Percentiles rank a stretch among this genome's conserved stretches.
Conservation (phyloP, 306 rosid genomes). For the Prosopis cineraria region DNA sequence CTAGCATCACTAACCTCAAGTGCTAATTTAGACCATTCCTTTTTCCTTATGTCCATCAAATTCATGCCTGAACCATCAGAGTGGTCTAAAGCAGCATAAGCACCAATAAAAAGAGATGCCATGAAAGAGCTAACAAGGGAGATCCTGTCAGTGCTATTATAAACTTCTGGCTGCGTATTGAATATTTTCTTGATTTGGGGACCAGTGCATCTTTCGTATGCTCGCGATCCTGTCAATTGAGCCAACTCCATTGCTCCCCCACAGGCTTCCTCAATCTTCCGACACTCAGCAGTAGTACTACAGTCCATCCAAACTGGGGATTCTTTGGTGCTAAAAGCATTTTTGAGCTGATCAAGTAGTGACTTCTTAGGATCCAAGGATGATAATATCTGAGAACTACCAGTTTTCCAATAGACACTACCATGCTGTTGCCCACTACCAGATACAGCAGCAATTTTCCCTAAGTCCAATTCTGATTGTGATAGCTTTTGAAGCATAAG, state of each 20-base stretch:
- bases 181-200: conserved; percentile 86
- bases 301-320: conserved; percentile 97
- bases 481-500: conserved; percentile 68
- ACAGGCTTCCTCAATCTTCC: conserved; percentile 76
- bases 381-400: conserved; percentile 63
- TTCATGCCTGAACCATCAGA: conserved; percentile 96
- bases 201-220: conserved; percentile 83
- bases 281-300: conserved; percentile 85
- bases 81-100: conserved; percentile 83
- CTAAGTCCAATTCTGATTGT: conserved; percentile 61
- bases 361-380: conserved; percentile 66
- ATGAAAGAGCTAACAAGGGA: conserved; percentile 93
- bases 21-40: conserved; percentile 68
- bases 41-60: conserved; percentile 80
- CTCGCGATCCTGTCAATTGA: conserved; percentile 81
- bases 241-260: conserved; percentile 92
- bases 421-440: conserved; percentile 99
- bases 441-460: conserved; percentile 71
- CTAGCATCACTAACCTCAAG: conserved; percentile 62
- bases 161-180: conserved; percentile 61
- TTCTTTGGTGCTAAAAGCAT: conserved; percentile 66
- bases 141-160: conserved; percentile 81
- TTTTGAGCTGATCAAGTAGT: conserved; percentile 61
- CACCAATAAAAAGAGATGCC: conserved; percentile 83
- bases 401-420: conserved; percentile 90